Evolutionary conservation across 805 yeast genomes (phyloP), one percentile per base, ranked within the genome.

Genomic region (Jamesozyma jinghongensis): DNA sequence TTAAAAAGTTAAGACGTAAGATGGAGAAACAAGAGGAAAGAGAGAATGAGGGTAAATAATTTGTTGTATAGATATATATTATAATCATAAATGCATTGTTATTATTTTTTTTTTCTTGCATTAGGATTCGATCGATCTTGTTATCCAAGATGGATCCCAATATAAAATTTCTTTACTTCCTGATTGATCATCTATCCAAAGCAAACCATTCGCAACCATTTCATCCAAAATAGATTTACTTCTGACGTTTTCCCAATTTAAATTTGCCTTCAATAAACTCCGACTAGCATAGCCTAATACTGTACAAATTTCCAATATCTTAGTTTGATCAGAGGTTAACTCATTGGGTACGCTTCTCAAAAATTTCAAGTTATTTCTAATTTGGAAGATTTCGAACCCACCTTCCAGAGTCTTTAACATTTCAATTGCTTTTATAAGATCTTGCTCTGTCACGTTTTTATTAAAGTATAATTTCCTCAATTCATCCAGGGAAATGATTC

Each of bases 131-230:
- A 31, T 35, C 4, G 39, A 26, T 37, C 37, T 42, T 7, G 43
- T 49, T 40, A 81, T 77, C 85, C 85, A 80, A 1, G 84, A 71
- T 1, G 88, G 85, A 46, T 78, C 85, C 90, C 90, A 83, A 51
- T 71, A 83, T 41, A 66, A 66, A 12, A 50, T 53, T 48, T 74
- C 80, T 1, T 56, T 60, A 12, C 51, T 45, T 1, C 50, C 62
- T 2, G 62, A 62, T 38, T 72, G 79, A 5, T 63, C 61, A 56
- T 88, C 97, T 1, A 87, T 65, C 98, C 98, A 90, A 12, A 90
- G 63, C 40, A 86, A 68, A 3, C 97, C 97, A 38, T 71, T 71
- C 47, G 81, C 69, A 1, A 88, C 81, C 85, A 90, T 78, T 35
- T 83, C 90, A 30, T 83, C 80, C 4, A 90, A 54, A 4, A 79